These are phyloP conservation scores for Arabidopsis arenosa DNA, from an alignment of 345 rosid genomes.

Conservation along the genomic window DNA sequence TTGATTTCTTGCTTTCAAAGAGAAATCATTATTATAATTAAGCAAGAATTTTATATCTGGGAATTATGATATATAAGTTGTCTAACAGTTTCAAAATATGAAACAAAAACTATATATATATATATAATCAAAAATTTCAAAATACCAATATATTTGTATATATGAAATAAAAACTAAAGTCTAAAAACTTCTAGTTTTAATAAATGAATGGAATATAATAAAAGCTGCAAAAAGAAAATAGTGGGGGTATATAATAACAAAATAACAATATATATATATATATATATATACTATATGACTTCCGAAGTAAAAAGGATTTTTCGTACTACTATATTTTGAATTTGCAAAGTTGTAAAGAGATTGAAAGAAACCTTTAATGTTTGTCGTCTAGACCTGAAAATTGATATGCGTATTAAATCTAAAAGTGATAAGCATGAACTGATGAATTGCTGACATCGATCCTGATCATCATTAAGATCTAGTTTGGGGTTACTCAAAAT, in stretches of 20 bases:
- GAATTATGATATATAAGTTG: background rate
- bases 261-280: too few relatives aligned
- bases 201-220: background rate
- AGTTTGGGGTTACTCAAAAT: slow-evolving; percentile 31
- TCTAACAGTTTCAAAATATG: background rate
- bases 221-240: background rate
- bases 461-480: slow-evolving; percentile 18
- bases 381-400: background rate
- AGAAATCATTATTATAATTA: background rate
- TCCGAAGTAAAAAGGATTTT: background rate
- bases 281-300: too few relatives aligned
- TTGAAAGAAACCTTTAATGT: background rate
- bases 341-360: background rate
- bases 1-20: background rate
- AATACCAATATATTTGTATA: too few relatives aligned
- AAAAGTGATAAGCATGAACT: slow-evolving; percentile 18
- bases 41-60: background rate
- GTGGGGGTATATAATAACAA: too few relatives aligned
- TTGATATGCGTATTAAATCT: background rate
- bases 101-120: background rate
- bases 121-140: too few relatives aligned
- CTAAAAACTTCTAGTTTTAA: background rate
- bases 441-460: slow-evolving; percentile 31
- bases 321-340: background rate
- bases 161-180: too few relatives aligned